These are phyloP conservation scores for Phylloporus sp. DNA, from an alignment of 768 basidiomycete genomes.

Conservation along the genomic window DNA sequence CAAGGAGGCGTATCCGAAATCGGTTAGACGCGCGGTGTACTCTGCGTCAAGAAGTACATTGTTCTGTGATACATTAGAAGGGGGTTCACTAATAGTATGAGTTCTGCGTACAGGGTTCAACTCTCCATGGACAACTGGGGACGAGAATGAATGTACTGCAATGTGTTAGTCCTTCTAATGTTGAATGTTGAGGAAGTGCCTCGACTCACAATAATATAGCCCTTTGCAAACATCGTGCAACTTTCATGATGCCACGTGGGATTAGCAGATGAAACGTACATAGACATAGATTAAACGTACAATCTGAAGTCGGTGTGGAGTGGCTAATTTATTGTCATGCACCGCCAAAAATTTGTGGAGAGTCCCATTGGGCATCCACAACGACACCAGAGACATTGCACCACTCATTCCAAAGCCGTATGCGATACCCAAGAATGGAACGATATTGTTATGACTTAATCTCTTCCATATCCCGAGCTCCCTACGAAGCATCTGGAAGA, in stretches of 20 bases:
- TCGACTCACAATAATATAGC: conserved; percentile 6
- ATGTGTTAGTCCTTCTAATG: neutral
- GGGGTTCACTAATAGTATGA: neutral
- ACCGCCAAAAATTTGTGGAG: conserved; percentile 17
- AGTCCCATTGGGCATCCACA: conserved; percentile 27
- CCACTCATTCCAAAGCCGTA: conserved; percentile 1
- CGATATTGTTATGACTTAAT: conserved; percentile 3
- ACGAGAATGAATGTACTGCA: conserved; percentile 10
- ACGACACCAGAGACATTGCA: conserved; percentile 22
- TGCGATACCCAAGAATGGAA: conserved; percentile 8
- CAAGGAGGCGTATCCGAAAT: conserved; percentile 39
- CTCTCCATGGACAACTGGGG: conserved; percentile 12
- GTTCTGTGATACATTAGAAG: conserved; percentile 4
- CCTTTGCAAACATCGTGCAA: conserved; percentile 13
- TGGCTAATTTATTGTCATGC: neutral
- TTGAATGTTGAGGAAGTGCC: neutral
- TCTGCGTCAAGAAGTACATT: conserved; percentile 15
- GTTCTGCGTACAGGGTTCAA: conserved; percentile 4
- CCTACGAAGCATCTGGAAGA: conserved; percentile 1
- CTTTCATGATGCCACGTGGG: conserved; percentile 12
- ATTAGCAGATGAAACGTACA: conserved; percentile 12
- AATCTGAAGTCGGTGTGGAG: conserved; percentile 1
- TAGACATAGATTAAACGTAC: conserved; percentile 15
- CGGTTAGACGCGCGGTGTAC: conserved; percentile 37
- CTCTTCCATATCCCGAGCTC: conserved; percentile 11